Conservation (phyloP, 495 filamentous ascomycete genomes). For the Aspergillus ostianus region DNA sequence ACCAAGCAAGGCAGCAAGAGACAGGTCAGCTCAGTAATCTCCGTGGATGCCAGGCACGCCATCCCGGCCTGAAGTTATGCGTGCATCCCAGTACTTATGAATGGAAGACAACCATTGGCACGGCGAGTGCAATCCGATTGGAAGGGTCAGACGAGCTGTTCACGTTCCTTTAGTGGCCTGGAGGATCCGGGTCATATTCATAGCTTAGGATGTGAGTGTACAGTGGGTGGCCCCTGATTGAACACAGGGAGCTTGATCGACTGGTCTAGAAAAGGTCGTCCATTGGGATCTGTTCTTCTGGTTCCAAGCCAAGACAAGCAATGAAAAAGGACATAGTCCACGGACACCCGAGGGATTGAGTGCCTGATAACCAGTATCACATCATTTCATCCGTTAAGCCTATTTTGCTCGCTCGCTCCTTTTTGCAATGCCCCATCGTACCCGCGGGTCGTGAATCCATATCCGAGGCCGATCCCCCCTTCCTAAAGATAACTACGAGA, state of each 20-base stretch:
- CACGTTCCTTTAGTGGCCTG: neutral
- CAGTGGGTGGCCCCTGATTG: neutral
- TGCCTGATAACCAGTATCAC: neutral
- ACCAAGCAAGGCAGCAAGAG: neutral
- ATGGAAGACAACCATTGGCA: neutral
- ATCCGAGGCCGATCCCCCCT: neutral
- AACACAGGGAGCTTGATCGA: neutral
- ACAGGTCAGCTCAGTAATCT: conserved; percentile 31
- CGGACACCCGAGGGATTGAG: neutral
- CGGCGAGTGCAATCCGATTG: neutral
- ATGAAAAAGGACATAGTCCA: neutral
- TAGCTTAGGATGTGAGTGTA: neutral
- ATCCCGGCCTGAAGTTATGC: conserved; percentile 30
- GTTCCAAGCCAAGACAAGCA: neutral
- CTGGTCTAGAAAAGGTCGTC: neutral
- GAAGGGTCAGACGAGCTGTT: neutral
- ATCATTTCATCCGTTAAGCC: neutral
- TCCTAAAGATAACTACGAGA: neutral
- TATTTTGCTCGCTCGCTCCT: neutral
- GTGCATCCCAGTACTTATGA: conserved; percentile 1
- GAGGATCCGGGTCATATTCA: neutral
- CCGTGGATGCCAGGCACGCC: conserved; percentile 27
- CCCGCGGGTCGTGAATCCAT: neutral
- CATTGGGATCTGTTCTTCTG: neutral
- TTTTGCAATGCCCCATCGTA: neutral